Percentiles rank a stretch among this genome's conserved stretches.
Conservation (phyloP, 495 filamentous ascomycete species). For the Lindgomyces ingoldianus region DNA sequence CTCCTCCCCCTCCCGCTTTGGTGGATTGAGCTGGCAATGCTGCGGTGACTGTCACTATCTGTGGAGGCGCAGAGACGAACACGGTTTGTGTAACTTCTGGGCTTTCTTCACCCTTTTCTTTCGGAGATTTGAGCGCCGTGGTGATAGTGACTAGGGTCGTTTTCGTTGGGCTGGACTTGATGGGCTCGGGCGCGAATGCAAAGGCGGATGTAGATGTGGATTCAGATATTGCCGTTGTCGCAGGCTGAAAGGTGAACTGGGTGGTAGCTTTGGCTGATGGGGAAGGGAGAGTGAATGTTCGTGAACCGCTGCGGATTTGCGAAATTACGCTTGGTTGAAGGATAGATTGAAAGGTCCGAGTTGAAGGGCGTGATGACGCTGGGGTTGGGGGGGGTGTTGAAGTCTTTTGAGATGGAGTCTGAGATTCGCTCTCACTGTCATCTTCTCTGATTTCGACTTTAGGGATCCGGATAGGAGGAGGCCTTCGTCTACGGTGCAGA, state of each 20-base stretch:
- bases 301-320: too few relatives aligned
- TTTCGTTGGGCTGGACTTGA: not conserved
- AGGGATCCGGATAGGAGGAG: not conserved
- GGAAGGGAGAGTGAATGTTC: too few relatives aligned
- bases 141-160: not conserved
- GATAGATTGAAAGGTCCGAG: too few relatives aligned
- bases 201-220: too few relatives aligned
- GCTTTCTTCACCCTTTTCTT: not conserved
- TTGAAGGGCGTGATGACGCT: too few relatives aligned
- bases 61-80: not conserved
- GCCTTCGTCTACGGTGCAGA: not conserved
- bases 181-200: too few relatives aligned
- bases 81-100: not conserved
- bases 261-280: too few relatives aligned
- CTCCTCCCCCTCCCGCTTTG: not conserved
- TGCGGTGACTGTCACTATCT: not conserved
- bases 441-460: not conserved
- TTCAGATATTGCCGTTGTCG: too few relatives aligned
- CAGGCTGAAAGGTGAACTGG: too few relatives aligned
- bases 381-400: not conserved
- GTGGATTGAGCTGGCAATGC: not conserved
- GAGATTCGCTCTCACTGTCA: not conserved
- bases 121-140: not conserved
- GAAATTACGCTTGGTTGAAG: too few relatives aligned
- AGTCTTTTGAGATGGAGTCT: not conserved